These are phyloP conservation scores for Pleurotus salmoneostramineus DNA, from an alignment of 768 basidiomycete genomes.

Conservation along the genomic window DNA sequence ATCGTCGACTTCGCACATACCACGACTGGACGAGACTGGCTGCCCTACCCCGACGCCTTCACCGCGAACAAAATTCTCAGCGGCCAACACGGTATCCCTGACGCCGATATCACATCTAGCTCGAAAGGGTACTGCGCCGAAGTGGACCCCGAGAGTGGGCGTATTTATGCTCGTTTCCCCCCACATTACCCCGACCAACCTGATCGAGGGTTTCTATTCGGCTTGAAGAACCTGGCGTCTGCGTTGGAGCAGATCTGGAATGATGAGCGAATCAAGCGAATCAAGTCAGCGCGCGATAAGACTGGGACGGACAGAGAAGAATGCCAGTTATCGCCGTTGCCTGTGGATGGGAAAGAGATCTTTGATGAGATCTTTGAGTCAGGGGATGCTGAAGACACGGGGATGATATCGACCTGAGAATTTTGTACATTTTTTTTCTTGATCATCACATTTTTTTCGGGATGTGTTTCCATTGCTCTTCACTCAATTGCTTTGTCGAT, in stretches of 20 bases:
- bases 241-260: constrained; percentile 86
- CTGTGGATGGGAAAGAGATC: constrained; percentile 72
- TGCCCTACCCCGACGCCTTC: constrained; percentile 50
- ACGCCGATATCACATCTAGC: constrained; percentile 43
- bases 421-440: not conserved
- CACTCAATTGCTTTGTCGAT: too few relatives aligned
- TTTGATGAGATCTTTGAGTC: constrained; percentile 70
- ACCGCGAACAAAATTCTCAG: constrained; percentile 20
- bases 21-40: constrained; percentile 91
- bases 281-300: constrained; percentile 60
- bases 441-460: too few relatives aligned
- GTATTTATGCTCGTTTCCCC: constrained; percentile 90
- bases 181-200: constrained; percentile 87
- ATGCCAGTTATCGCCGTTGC: constrained; percentile 58
- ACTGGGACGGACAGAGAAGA: constrained; percentile 31
- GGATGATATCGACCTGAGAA: constrained; percentile 68
- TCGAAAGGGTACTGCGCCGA: constrained; percentile 79
- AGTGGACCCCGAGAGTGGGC: constrained; percentile 77
- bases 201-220: constrained; percentile 92
- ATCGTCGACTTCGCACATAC: constrained; percentile 99
- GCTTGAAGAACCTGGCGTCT: constrained; percentile 75
- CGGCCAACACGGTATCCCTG: not conserved
- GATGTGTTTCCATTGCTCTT: too few relatives aligned
- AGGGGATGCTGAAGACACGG: constrained; percentile 58
- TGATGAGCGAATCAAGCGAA: constrained; percentile 69